Evolutionary conservation across 805 yeast species (phyloP).

Genomic region (Jamesozyma spencerorum): DNA sequence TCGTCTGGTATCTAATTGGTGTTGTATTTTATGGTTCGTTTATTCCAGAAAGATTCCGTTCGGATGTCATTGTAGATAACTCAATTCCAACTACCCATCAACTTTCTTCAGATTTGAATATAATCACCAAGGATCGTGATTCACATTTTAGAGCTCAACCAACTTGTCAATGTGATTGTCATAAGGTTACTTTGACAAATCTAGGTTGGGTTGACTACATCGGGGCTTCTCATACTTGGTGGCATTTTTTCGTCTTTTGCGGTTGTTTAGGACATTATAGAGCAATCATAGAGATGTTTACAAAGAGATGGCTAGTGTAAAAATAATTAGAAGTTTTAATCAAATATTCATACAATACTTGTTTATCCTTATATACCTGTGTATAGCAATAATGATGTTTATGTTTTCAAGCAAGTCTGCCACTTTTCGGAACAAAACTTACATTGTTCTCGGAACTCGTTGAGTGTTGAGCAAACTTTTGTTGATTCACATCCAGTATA

Average conservation of each 20-base stretch:
- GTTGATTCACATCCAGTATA: not conserved
- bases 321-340: too few species aligned
- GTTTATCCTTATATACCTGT: too few species aligned
- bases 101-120: conserved; percentile 22
- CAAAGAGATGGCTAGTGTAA: conserved; percentile 26
- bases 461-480: not conserved
- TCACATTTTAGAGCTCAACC: conserved; percentile 38
- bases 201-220: conserved; percentile 69
- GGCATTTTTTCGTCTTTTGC: conserved; percentile 86
- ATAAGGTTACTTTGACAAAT: conserved; percentile 6
- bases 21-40: conserved; percentile 80
- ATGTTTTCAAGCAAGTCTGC: too few species aligned
- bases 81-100: conserved; percentile 31
- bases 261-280: conserved; percentile 87
- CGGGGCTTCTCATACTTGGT: conserved; percentile 74
- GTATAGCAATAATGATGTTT: too few species aligned
- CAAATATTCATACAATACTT: not conserved
- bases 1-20: conserved; percentile 70
- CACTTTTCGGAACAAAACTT: too few species aligned
- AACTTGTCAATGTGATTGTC: conserved; percentile 21
- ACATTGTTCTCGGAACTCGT: too few species aligned
- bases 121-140: conserved; percentile 26
- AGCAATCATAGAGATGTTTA: conserved; percentile 66
- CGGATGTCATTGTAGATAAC: conserved; percentile 52
- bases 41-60: conserved; percentile 82